phyloP scores from a whole-genome alignment of 495 filamentous ascomycete species.

The Sphaerosporella brunnea region DNA sequence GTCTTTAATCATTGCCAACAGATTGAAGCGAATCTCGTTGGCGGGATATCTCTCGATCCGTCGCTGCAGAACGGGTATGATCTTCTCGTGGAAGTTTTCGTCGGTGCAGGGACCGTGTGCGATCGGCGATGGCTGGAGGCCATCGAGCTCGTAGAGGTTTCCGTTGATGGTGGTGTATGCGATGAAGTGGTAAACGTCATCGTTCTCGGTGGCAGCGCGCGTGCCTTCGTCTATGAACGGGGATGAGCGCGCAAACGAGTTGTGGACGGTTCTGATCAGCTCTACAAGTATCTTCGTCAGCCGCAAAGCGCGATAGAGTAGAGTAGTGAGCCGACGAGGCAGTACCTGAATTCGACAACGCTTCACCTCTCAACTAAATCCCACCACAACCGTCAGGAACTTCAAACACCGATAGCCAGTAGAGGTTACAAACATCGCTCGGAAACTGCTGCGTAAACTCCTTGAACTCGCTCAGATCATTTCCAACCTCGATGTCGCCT shows the following conservation, averaged over 20 bases:
- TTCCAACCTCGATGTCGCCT: constrained; percentile 40
- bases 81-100: constrained; percentile 57
- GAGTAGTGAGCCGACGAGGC: constrained; percentile 12
- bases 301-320: constrained; percentile 11
- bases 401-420: background rate
- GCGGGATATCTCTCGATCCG: constrained; percentile 72
- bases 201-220: constrained; percentile 39
- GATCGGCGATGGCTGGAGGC: constrained; percentile 80
- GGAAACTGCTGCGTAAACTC: constrained; percentile 84
- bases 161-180: constrained; percentile 73
- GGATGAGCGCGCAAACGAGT: constrained; percentile 70
- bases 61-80: constrained; percentile 71
- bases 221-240: constrained; percentile 84
- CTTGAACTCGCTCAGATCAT: constrained; percentile 55
- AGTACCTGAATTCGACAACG: constrained; percentile 42
- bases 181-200: constrained; percentile 95
- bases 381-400: background rate
- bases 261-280: constrained; percentile 79
- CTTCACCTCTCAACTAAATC: constrained; percentile 36
- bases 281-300: constrained; percentile 47
- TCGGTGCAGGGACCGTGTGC: constrained; percentile 56
- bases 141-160: constrained; percentile 83
- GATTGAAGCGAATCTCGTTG: constrained; percentile 83
- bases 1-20: constrained; percentile 82
- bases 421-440: constrained; percentile 37